Evolutionary conservation across 140 eudicot species (phyloP).

Genomic region (Cichorium intybus): DNA sequence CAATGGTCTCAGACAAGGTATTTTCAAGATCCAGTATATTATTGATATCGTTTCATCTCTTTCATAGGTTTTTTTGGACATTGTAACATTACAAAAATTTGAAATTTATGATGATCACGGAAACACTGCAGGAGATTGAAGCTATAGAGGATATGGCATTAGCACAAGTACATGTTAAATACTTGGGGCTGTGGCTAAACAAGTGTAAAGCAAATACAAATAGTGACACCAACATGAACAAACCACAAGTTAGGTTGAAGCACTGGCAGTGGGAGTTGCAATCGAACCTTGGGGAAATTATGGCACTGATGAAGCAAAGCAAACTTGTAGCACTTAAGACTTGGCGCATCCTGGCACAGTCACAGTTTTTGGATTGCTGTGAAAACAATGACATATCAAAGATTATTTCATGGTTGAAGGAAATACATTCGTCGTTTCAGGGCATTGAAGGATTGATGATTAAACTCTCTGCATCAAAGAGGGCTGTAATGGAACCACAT

Average conservation of each 20-base stretch:
- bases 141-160: not conserved
- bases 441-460: conserved; percentile 4
- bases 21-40: not conserved
- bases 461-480: not conserved
- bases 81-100: too few species aligned
- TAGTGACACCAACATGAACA: not conserved
- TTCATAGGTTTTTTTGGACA: not conserved
- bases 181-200: not conserved
- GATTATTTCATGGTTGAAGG: conserved; percentile 1
- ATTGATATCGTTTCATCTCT: not conserved
- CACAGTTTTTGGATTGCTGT: too few species aligned
- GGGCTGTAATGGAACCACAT: not conserved
- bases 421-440: not conserved
- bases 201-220: not conserved
- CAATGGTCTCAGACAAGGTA: conserved; percentile 24
- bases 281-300: not conserved
- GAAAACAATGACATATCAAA: too few species aligned
- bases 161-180: not conserved
- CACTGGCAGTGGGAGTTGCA: not conserved
- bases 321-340: not conserved
- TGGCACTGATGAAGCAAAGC: not conserved
- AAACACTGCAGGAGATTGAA: not conserved
- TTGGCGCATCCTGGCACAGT: not conserved
- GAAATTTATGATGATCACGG: not conserved
- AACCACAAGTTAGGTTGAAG: not conserved